Evolutionary conservation across 371 early-diverging fungal species (phyloP), one percentile per base, ranked within the genome.

Genomic region (Mucor racemosus): DNA sequence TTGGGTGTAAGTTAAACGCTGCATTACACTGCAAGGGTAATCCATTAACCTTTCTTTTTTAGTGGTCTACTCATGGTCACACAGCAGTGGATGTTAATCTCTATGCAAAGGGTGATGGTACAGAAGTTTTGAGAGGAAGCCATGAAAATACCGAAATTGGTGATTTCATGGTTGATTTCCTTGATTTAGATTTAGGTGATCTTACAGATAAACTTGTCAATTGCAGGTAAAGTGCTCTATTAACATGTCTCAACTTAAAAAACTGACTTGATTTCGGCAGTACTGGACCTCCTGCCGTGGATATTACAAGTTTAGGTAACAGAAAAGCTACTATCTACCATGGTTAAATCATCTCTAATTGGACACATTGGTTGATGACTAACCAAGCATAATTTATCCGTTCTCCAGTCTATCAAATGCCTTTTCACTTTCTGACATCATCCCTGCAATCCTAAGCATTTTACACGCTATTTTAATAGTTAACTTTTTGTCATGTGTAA

Each of bases 41-140:
- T 36, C 13, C 34, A 35, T 19, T 36, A 11, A 62, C 17, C n/a
- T 33, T 35, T 34, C 31, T 39, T 34, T 60, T 64, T 62, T 68
- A 91, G 65, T 98, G 96, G 95, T 82, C 93, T 7, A 96, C 96
- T 0, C 91, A 92, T 70, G 97, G 97, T 0, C 97, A 97, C 66
- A 92, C 96, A 4, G 96, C 91, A 3, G 94, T 95, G 5, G 97
- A 97, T 80, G 98, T 98, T 0, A 97, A 96, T 58, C 75, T 97
- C 33, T 94, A 92, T 69, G 92, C 94, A 0, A 85, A 88, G 33
- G 94, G 94, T 2, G 62, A 66, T 11, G 70, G 75, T 8, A 69
- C 84, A 14, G 67, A 82, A 36, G 31, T 42, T 7, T 67, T 94
- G 57, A 66, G 71, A 33, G 94, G 94, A 7, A 90, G 85, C 71